Conservation (phyloP, 768 basidiomycete species). For the Lyophyllum decastes region DNA sequence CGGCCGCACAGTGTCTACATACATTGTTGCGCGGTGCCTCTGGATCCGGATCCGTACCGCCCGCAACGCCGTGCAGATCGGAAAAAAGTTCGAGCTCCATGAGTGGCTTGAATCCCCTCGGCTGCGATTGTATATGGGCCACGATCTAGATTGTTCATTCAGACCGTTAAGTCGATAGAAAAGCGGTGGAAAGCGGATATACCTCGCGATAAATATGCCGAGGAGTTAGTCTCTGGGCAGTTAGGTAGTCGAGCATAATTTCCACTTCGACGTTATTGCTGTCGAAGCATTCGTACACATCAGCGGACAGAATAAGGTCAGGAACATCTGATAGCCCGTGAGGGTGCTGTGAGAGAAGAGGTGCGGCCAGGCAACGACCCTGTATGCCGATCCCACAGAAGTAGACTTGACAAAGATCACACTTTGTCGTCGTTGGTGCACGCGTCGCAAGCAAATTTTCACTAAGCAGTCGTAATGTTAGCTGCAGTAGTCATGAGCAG, state of each 20-base stretch:
- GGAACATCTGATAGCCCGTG: constrained; percentile 66
- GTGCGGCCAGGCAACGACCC: constrained; percentile 66
- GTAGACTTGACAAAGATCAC: constrained; percentile 79
- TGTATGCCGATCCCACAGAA: constrained; percentile 84
- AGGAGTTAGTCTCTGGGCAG: constrained; percentile 60
- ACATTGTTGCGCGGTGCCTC: constrained; percentile 59
- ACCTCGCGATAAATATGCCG: constrained; percentile 80
- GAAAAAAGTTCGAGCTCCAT: constrained; percentile 72
- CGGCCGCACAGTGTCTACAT: constrained; percentile 74
- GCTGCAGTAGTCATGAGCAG: background rate
- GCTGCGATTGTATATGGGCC: constrained; percentile 57
- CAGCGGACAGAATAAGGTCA: constrained; percentile 77
- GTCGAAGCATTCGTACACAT: constrained; percentile 81
- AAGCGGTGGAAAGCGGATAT: constrained; percentile 17
- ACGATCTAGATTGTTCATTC: constrained; percentile 50
- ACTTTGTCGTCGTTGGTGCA: constrained; percentile 79
- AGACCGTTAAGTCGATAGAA: background rate
- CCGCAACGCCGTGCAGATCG: constrained; percentile 62
- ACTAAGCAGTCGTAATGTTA: constrained; percentile 33
- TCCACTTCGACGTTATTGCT: constrained; percentile 81
- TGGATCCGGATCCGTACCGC: constrained; percentile 57
- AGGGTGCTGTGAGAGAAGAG: constrained; percentile 61
- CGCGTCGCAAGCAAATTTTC: constrained; percentile 73
- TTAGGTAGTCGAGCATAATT: constrained; percentile 80
- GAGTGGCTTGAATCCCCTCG: constrained; percentile 62